phyloP scores from a whole-genome alignment of 176 grass and related monocot species.

The Thinopyrum elongatum region DNA sequence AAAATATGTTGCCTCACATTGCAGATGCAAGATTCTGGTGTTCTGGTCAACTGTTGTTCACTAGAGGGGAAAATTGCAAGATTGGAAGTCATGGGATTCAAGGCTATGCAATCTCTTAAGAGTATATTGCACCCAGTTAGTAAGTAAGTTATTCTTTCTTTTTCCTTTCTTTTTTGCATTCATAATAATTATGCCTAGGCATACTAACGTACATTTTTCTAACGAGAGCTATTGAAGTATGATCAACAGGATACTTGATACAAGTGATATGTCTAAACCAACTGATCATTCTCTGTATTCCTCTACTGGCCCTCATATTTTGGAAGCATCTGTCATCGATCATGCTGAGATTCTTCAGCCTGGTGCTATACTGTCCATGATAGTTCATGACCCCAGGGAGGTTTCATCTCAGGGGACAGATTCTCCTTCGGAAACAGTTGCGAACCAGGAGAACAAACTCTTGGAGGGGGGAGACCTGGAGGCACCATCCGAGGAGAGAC shows the following conservation, averaged over 20 bases:
- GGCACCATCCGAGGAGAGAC: slow-evolving; percentile 2
- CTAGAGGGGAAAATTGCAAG: slow-evolving; percentile 72
- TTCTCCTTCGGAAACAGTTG: slow-evolving; percentile 21
- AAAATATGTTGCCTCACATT: slow-evolving; percentile 7
- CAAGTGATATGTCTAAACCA: slow-evolving; percentile 29
- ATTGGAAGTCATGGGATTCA: slow-evolving; percentile 75
- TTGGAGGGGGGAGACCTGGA: slow-evolving; percentile 38
- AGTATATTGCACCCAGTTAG: slow-evolving; percentile 52
- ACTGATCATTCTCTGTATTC: slow-evolving; percentile 21
- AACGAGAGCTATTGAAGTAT: slow-evolving; percentile 16
- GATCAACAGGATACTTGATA: slow-evolving; percentile 26
- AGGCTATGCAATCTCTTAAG: slow-evolving; percentile 58
- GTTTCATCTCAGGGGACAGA: slow-evolving; percentile 25
- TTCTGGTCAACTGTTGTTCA: slow-evolving; percentile 41
- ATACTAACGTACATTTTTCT: slow-evolving; percentile 23
- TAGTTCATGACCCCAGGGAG: slow-evolving; percentile 75
- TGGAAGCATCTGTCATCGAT: slow-evolving; percentile 38
- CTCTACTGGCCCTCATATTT: slow-evolving; percentile 28
- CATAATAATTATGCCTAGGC: background rate
- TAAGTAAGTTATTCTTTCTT: slow-evolving; percentile 35
- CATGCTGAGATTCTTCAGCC: slow-evolving; percentile 51
- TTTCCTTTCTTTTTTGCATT: background rate
- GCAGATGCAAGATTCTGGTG: slow-evolving; percentile 54
- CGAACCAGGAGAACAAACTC: slow-evolving; percentile 32
- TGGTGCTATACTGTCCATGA: slow-evolving; percentile 64